Percentiles rank a stretch among this genome's conserved stretches.
phyloP scores from a whole-genome alignment of 108 stramenopile genomes.

The Mediolabrus comicus region DNA sequence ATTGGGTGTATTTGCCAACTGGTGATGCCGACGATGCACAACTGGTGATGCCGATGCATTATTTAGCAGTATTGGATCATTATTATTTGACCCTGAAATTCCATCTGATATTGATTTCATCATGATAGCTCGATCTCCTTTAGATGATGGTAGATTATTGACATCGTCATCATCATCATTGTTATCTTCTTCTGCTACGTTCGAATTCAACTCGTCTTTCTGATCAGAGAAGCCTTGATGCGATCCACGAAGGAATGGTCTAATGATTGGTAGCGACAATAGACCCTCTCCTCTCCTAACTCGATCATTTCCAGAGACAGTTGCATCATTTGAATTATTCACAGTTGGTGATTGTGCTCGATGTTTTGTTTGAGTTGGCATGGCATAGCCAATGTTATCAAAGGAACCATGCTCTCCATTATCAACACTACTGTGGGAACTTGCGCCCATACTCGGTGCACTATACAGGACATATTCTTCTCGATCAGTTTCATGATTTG shows the following conservation, averaged over 20 bases:
- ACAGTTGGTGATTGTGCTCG: neutral
- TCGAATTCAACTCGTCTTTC: neutral
- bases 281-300: neutral
- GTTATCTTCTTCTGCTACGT: neutral
- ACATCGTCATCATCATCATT: neutral
- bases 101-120: slow-evolving; percentile 33
- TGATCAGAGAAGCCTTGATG: slow-evolving; percentile 23
- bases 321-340: neutral
- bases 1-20: neutral
- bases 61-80: slow-evolving; percentile 4
- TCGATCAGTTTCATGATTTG: no score
- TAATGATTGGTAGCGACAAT: slow-evolving; percentile 16
- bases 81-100: slow-evolving; percentile 11
- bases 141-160: neutral
- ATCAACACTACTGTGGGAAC: no score
- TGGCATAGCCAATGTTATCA: no score
- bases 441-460: no score
- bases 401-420: no score
- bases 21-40: no score
- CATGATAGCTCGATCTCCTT: slow-evolving; percentile 17
- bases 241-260: slow-evolving; percentile 27
- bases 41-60: neutral
- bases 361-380: no score
- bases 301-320: neutral
- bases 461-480: no score